Percentiles rank a stretch among this genome's conserved stretches.
Evolutionary conservation across 495 filamentous ascomycete species (phyloP).

Genomic region (Daldinia caldariorum): DNA sequence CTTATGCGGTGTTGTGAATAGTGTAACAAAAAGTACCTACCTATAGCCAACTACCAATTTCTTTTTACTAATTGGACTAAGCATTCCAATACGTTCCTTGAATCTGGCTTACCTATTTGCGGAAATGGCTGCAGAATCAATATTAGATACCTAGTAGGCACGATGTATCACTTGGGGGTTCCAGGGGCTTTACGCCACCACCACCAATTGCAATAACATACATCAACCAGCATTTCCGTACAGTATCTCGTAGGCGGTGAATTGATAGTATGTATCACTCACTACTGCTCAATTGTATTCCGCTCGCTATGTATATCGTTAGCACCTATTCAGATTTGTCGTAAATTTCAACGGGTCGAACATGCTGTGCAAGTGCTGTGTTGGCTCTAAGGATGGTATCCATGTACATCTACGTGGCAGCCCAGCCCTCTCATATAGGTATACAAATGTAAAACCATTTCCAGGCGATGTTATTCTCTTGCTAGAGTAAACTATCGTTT

Average conservation of each 20-base stretch:
- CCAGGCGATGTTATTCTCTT: no score
- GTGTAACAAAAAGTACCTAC: background rate
- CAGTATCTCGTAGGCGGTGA: conserved; percentile 10
- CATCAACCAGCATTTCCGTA: background rate
- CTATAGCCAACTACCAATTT: background rate
- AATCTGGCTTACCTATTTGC: background rate
- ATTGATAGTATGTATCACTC: background rate
- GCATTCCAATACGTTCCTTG: background rate
- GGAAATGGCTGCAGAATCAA: background rate
- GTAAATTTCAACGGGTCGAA: background rate
- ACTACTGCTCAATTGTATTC: conserved; percentile 13
- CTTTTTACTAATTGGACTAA: background rate
- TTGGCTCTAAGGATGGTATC: conserved; percentile 11
- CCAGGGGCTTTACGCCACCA: conserved; percentile 4
- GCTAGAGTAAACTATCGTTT: background rate
- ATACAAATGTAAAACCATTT: background rate
- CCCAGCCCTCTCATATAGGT: background rate
- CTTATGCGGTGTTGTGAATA: background rate
- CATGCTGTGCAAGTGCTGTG: conserved; percentile 26
- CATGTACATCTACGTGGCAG: conserved; percentile 11
- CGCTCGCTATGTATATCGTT: conserved; percentile 5
- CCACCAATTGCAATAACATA: background rate
- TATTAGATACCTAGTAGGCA: conserved; percentile 9
- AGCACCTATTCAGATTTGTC: background rate
- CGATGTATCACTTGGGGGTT: background rate